Evolutionary conservation across 2,329 filamentous ascomycete species (phyloP).

Genomic region (Exophiala calicioides): DNA sequence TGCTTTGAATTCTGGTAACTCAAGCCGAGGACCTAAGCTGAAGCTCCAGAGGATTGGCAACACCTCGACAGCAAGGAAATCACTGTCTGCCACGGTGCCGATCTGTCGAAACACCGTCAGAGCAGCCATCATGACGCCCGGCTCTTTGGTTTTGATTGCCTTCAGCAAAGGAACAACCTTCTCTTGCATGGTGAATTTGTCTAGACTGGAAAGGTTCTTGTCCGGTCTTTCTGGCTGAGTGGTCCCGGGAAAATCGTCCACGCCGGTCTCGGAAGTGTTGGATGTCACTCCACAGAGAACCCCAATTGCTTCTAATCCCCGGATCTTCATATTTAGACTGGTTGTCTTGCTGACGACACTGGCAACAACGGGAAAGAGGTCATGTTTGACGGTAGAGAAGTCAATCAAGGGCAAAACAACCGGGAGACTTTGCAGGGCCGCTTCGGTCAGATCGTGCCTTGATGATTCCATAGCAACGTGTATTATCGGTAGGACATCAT

Average conservation of each 20-base stretch:
- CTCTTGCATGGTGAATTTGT: slow-evolving; percentile 98
- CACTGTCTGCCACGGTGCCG: slow-evolving; percentile 76
- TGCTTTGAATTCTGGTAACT: slow-evolving; percentile 80
- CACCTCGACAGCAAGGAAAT: slow-evolving; percentile 89
- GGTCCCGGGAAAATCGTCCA: slow-evolving; percentile 76
- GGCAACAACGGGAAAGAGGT: slow-evolving; percentile 90
- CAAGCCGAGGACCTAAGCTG: slow-evolving; percentile 83
- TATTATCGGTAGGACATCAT: slow-evolving; percentile 87
- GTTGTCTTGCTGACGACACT: slow-evolving; percentile 89
- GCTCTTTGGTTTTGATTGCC: slow-evolving; percentile 96
- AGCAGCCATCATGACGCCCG: slow-evolving; percentile 93
- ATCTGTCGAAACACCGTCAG: slow-evolving; percentile 82
- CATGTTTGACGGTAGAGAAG: slow-evolving; percentile 95
- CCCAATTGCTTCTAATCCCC: slow-evolving; percentile 85
- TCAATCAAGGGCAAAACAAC: slow-evolving; percentile 84
- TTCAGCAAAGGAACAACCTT: slow-evolving; percentile 90
- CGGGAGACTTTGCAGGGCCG: slow-evolving; percentile 75
- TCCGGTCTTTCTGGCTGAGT: slow-evolving; percentile 47
- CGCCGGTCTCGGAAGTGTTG: slow-evolving; percentile 66
- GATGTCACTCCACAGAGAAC: slow-evolving; percentile 79
- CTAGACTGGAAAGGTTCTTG: slow-evolving; percentile 72
- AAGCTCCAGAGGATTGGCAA: slow-evolving; percentile 89
- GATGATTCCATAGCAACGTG: slow-evolving; percentile 81
- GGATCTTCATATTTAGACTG: slow-evolving; percentile 91
- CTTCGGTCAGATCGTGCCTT: slow-evolving; percentile 86